Evolutionary conservation across 768 basidiomycete species (phyloP), one percentile per base, ranked within the genome.

Genomic region (Hericium alpestre): DNA sequence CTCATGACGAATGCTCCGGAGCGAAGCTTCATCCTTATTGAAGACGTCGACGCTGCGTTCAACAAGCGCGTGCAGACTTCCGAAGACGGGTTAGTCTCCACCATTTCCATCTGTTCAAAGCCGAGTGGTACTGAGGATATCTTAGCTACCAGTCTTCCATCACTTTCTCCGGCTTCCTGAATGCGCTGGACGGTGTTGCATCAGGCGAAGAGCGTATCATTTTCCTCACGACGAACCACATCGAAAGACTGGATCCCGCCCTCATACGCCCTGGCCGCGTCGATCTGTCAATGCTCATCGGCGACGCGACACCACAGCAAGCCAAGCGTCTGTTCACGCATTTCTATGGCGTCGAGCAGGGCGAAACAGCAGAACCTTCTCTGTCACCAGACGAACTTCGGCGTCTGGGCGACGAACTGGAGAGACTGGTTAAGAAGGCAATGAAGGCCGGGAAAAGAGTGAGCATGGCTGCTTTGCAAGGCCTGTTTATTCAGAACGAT

Each of bases 191-290:
- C 66, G 96, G 96, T 16, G 95, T 99, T 27, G 95, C 93, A 4
- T 96, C 95, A 11, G 92, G 93, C 43, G 94, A 97, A 72, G 93
- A 96, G 65, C 85, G 96, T n/a, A 86, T 99, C 67, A 82, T 99
- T 38, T 99, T 99, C 73, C 90, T 99, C 86, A 99, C 96, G 0
- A 98, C 96, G n/a, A 99, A 99, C 70, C 96, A 98, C 64, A 68
- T 90, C 55, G 83, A 89, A 58, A 79, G 77, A 60, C 81, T 99
- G 38, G 96, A 99, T 71, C 87, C 92, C 6, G 96, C 95, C 0
- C 81, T 99, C 49, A 91, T 98, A 66, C 84, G 96, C 53, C 95
- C 96, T 0, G 96, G 96, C 16, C 82, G 96, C 10, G 94, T 99
- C 46, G 96, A 99, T 69, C 69, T 97, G 49, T 78, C 82, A 25